A percentile compares a stretch with the other conserved stretches of the same genome.
These are phyloP conservation scores for Carex arenaria DNA, from an alignment of 202 grass and related monocot species.

Conservation along the genomic window DNA sequence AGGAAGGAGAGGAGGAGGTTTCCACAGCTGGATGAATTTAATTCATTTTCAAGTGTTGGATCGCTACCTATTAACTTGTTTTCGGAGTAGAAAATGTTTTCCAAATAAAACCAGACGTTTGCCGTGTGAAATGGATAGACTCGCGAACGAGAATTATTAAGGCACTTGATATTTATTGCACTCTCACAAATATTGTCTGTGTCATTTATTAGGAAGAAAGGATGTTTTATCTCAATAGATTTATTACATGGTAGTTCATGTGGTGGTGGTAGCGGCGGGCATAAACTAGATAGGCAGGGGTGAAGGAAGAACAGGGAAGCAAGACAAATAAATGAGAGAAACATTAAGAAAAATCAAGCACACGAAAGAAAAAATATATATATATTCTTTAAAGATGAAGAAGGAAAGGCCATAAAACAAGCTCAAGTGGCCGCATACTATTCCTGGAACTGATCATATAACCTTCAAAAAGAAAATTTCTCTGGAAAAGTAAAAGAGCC, in stretches of 20 bases:
- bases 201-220: neutral
- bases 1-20: neutral
- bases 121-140: neutral
- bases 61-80: neutral
- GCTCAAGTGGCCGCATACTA: neutral
- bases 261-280: neutral
- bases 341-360: neutral
- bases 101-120: no score
- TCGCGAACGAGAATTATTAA: fast-evolving
- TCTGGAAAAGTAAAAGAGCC: neutral
- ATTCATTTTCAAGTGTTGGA: neutral
- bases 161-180: no score
- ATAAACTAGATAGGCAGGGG: neutral
- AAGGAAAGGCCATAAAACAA: neutral
- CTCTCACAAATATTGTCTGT: no score
- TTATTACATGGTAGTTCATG: neutral
- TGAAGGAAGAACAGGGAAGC: neutral
- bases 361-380: neutral
- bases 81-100: no score
- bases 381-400: neutral
- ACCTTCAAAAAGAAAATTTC: neutral
- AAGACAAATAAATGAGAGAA: neutral
- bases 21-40: neutral
- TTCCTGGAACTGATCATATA: neutral
- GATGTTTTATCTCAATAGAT: conserved; percentile 9